Evolutionary conservation across 2,329 filamentous ascomycete genomes (phyloP).

Genomic region (Aspergillus oerlinghausenensis): DNA sequence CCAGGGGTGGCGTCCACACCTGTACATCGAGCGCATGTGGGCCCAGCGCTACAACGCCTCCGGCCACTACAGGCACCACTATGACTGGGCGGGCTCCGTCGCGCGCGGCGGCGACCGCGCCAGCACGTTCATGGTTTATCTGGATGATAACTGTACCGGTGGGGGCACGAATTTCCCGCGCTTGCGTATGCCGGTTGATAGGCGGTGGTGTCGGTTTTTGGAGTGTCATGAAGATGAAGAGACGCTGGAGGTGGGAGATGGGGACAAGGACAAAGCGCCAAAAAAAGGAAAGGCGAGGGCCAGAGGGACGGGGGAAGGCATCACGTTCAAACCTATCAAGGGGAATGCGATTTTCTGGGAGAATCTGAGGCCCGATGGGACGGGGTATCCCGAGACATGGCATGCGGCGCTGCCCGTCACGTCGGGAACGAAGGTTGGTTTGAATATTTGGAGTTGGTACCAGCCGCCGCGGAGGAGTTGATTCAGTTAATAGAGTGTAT

Average conservation of each 20-base stretch:
- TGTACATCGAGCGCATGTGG: constrained; percentile 59
- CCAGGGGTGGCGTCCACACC: constrained; percentile 56
- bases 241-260: neutral
- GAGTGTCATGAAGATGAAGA: constrained; percentile 40
- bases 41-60: constrained; percentile 55
- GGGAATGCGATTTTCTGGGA: constrained; percentile 61
- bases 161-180: constrained; percentile 60
- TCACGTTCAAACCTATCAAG: constrained; percentile 55
- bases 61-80: constrained; percentile 58
- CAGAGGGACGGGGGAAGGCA: constrained; percentile 33
- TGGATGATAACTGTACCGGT: constrained; percentile 49
- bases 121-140: constrained; percentile 60
- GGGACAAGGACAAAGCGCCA: neutral
- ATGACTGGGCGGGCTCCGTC: constrained; percentile 51
- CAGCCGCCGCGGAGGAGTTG: constrained; percentile 34
- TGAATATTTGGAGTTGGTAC: constrained; percentile 64
- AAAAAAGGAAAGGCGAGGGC: neutral
- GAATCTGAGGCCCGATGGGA: constrained; percentile 54
- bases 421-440: constrained; percentile 53
- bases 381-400: constrained; percentile 55
- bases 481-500: neutral
- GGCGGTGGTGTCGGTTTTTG: constrained; percentile 54
- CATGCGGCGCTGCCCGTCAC: constrained; percentile 58
- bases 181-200: constrained; percentile 40
- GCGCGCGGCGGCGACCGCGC: constrained; percentile 41